Evolutionary conservation across 305 asterid species (phyloP), one percentile per base, ranked within the genome.

Genomic region (Andrographis paniculata): DNA sequence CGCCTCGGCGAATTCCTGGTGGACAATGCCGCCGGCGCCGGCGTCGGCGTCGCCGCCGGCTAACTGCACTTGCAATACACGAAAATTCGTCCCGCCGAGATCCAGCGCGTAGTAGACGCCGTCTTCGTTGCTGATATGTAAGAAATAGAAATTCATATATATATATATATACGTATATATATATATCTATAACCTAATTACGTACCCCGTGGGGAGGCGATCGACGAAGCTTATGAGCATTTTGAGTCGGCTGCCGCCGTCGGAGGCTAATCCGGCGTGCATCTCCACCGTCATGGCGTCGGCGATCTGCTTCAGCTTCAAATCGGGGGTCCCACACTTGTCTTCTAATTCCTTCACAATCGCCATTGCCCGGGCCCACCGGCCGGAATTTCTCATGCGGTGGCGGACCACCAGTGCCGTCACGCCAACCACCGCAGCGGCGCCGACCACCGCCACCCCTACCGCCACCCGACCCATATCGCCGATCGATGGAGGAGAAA

Each of bases 61-160:
- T 54, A 83, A 69, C 22, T 83, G 73, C 21, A 87, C 93, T 36
- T 94, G 72, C 67, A 87, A 56, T 31, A 87, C 95, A 15, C 96
- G 84, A 63, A 87, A 87, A 53, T 87, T 87, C 37, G 96, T 87
- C 19, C 96, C 96, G 43, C 96, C 96, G 31, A 87, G 91, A 73
- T 87, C 96, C 65, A 87, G 61, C 5, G 93, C 91, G 66, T 87
- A 87, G 65, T 55, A 87, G 35, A 78, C 83, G 17, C 96, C 95
- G 42, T 75, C 73, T 75, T 87, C 96, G 15, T 80, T 77, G 20
- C 96, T 87, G 50, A 39, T n/a, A n/a, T n/a, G n/a, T n/a, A n/a
- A n/a, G n/a, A n/a, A n/a, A n/a, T n/a, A n/a, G n/a, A n/a, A n/a
- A n/a, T n/a, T n/a, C n/a, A n/a, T n/a, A n/a, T n/a, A n/a, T n/a